Evolutionary conservation across 2,329 filamentous ascomycete species (phyloP).

Genomic region (Apiospora aurea): DNA sequence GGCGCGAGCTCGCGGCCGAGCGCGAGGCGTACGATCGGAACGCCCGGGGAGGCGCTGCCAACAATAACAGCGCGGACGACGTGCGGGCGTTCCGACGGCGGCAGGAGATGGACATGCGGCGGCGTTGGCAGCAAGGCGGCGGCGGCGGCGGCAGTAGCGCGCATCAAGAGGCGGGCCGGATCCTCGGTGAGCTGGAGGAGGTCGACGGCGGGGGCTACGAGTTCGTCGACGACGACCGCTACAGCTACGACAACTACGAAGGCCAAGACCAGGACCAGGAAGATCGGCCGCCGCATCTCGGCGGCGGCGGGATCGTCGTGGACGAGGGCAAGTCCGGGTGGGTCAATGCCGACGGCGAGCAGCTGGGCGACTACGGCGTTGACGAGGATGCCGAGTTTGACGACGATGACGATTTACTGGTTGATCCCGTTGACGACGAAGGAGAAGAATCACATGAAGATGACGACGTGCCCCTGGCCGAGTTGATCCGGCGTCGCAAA

Average conservation of each 20-base stretch:
- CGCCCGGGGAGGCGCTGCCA: constrained; percentile 33
- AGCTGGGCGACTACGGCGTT: constrained; percentile 78
- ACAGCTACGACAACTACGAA: constrained; percentile 53
- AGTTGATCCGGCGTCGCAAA: constrained; percentile 67
- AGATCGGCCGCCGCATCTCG: background rate
- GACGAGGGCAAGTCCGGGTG: constrained; percentile 65
- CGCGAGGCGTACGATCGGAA: constrained; percentile 27
- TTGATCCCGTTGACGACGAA: constrained; percentile 29
- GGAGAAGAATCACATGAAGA: constrained; percentile 49
- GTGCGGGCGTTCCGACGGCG: constrained; percentile 57
- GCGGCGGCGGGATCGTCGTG: constrained; percentile 31
- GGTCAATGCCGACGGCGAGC: constrained; percentile 79
- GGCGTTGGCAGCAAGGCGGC: constrained; percentile 42
- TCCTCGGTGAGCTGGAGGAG: constrained; percentile 60
- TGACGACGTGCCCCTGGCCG: constrained; percentile 72
- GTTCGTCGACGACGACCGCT: constrained; percentile 42
- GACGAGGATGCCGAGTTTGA: constrained; percentile 72
- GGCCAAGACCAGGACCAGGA: constrained; percentile 42
- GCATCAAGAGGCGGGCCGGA: constrained; percentile 37
- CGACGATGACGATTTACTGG: background rate
- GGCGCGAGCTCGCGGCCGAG: constrained; percentile 41
- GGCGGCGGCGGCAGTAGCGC: constrained; percentile 27
- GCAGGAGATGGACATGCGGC: constrained; percentile 55
- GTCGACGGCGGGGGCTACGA: constrained; percentile 55
- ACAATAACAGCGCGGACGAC: constrained; percentile 51